phyloP scores from a whole-genome alignment of 305 asterid species.

The Salvia sclarea region DNA sequence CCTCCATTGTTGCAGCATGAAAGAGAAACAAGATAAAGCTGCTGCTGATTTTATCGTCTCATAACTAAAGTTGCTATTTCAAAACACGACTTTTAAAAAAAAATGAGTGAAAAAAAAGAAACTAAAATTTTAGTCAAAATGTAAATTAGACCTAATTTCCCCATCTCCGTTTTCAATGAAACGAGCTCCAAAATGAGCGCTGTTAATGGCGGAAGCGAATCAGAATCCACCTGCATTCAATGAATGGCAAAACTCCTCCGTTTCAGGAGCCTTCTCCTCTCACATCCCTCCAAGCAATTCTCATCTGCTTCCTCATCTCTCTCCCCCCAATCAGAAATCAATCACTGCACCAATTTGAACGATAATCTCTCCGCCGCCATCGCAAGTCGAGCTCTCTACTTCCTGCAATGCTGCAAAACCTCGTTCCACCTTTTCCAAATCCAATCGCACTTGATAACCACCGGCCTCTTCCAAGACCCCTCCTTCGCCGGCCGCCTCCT shows the following conservation, averaged over 20 bases:
- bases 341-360: conserved; percentile 11
- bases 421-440: conserved; percentile 56
- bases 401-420: conserved; percentile 46
- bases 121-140: neutral
- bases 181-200: conserved; percentile 36
- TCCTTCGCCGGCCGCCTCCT: conserved; percentile 65
- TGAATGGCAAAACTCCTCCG: conserved; percentile 63
- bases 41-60: too few species aligned
- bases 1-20: conserved; percentile 44
- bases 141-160: neutral
- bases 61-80: conserved; percentile 30
- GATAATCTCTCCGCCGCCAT: conserved; percentile 22
- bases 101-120: too few species aligned
- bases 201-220: conserved; percentile 49
- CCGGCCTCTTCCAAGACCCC: conserved; percentile 56
- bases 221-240: conserved; percentile 26
- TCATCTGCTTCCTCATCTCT: conserved; percentile 31
- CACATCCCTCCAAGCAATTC: conserved; percentile 36
- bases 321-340: conserved; percentile 24
- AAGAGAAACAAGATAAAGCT: too few species aligned
- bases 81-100: neutral
- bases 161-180: neutral
- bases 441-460: conserved; percentile 56
- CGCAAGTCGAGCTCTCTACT: conserved; percentile 39
- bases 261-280: conserved; percentile 37